Evolutionary conservation across 2,329 filamentous ascomycete species (phyloP).

Genomic region (Ceratocystiopsis brevicomis): DNA sequence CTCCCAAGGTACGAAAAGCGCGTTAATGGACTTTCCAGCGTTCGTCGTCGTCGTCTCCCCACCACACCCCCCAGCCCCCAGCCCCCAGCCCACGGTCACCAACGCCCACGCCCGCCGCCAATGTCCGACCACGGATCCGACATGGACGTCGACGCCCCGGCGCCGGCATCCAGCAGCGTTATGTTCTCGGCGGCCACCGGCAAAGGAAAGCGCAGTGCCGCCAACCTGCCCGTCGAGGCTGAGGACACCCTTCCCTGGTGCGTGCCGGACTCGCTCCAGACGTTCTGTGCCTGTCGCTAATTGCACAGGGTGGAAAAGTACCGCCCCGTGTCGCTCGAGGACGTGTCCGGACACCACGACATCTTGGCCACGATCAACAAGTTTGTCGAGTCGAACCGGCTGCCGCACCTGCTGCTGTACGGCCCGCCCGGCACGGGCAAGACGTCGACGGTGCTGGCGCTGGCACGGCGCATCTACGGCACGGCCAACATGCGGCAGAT

Average conservation of each 20-base stretch:
- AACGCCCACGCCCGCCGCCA: slow-evolving; percentile 12
- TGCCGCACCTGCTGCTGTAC: slow-evolving; percentile 91
- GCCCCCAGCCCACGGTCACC: slow-evolving; percentile 13
- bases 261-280: slow-evolving; percentile 5
- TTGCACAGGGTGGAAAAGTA: slow-evolving; percentile 79
- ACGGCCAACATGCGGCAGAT: slow-evolving; percentile 87
- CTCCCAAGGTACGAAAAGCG: too few species aligned
- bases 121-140: slow-evolving; percentile 44
- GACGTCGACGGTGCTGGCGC: slow-evolving; percentile 86
- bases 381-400: slow-evolving; percentile 82
- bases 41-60: too few species aligned
- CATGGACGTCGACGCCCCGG: slow-evolving; percentile 38
- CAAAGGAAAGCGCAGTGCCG: slow-evolving; percentile 75
- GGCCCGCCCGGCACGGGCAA: slow-evolving; percentile 94
- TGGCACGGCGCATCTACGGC: slow-evolving; percentile 86
- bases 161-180: slow-evolving; percentile 30
- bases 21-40: too few species aligned
- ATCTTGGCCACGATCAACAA: slow-evolving; percentile 96
- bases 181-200: slow-evolving; percentile 56
- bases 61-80: too few species aligned
- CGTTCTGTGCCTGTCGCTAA: too few species aligned
- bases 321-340: slow-evolving; percentile 67
- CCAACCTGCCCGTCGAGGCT: slow-evolving; percentile 82
- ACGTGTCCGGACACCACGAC: slow-evolving; percentile 93
- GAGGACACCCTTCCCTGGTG: slow-evolving; percentile 90